These are phyloP conservation scores for Aspergillus sparsus DNA, from an alignment of 495 filamentous ascomycete species.

Conservation along the genomic window DNA sequence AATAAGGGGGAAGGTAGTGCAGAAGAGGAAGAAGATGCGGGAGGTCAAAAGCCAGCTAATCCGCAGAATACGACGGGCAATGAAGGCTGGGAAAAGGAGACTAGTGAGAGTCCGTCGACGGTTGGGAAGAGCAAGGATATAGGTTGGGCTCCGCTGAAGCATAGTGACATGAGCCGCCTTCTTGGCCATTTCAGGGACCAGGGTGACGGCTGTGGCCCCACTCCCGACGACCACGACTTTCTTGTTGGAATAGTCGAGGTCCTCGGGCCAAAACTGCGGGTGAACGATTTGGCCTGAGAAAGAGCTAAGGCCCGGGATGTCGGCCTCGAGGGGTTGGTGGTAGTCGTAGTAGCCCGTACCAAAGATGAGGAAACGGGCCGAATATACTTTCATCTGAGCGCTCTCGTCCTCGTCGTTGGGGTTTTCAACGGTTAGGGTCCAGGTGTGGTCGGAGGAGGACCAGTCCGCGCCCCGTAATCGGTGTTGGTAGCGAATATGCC, in stretches of 20 bases:
- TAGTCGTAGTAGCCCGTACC: slow-evolving; percentile 71
- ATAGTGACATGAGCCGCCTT: slow-evolving; percentile 53
- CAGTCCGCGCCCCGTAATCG: slow-evolving; percentile 58
- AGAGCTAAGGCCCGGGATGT: slow-evolving; percentile 45
- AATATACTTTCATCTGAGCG: slow-evolving; percentile 47
- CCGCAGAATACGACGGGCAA: slow-evolving; percentile 42
- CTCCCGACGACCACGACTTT: slow-evolving; percentile 58
- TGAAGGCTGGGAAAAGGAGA: slow-evolving; percentile 43
- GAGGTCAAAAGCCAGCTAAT: slow-evolving; percentile 48
- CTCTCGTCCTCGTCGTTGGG: slow-evolving; percentile 23
- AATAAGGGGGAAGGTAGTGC: slow-evolving; percentile 54
- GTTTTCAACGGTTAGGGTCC: slow-evolving; percentile 59
- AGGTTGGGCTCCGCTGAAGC: slow-evolving; percentile 60
- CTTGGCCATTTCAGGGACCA: slow-evolving; percentile 47
- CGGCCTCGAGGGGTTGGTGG: slow-evolving; percentile 52
- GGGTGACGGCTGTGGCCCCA: slow-evolving; percentile 59
- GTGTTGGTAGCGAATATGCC: slow-evolving; percentile 61
- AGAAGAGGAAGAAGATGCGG: slow-evolving; percentile 55
- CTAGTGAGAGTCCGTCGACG: slow-evolving; percentile 35
- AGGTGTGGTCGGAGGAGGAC: slow-evolving; percentile 59
- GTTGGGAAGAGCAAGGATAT: slow-evolving; percentile 57
- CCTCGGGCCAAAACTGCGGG: slow-evolving; percentile 56
- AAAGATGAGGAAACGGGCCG: slow-evolving; percentile 58
- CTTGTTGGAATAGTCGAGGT: slow-evolving; percentile 51
- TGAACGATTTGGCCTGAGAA: slow-evolving; percentile 51